Conservation (phyloP, 2,329 filamentous ascomycete genomes). For the Ceratocystis albifundus region DNA sequence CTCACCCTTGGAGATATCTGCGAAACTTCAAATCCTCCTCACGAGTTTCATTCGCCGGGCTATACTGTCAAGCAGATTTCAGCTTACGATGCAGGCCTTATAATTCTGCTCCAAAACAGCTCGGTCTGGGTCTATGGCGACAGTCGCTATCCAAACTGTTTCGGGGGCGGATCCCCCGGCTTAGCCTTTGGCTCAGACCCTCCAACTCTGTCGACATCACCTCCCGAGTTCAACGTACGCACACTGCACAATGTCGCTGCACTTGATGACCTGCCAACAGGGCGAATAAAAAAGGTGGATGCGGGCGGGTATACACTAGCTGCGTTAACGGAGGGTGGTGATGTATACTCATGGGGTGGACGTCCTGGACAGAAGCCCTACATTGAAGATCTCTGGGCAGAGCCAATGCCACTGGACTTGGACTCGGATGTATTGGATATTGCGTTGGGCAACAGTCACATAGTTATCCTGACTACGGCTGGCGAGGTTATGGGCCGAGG, state of each 20-base stretch:
- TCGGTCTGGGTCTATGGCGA: slow-evolving; percentile 47
- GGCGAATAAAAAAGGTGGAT: slow-evolving; percentile 41
- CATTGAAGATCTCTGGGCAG: slow-evolving; percentile 21
- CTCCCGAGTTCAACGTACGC: neutral
- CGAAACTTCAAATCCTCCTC: neutral
- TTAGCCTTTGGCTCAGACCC: neutral
- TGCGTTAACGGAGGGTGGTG: slow-evolving; percentile 45
- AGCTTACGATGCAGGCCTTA: slow-evolving; percentile 41
- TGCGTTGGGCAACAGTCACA: slow-evolving; percentile 47
- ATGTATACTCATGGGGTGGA: slow-evolving; percentile 52
- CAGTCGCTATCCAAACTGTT: slow-evolving; percentile 43
- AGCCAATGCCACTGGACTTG: slow-evolving; percentile 38
- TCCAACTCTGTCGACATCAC: neutral
- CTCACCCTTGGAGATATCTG: slow-evolving; percentile 1
- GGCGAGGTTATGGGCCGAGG: slow-evolving; percentile 45
- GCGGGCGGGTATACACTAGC: slow-evolving; percentile 47
- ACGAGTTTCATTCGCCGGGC: neutral
- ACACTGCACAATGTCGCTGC: neutral
- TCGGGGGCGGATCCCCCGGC: slow-evolving; percentile 32
- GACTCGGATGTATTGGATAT: slow-evolving; percentile 44
- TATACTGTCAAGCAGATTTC: slow-evolving; percentile 33
- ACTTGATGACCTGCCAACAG: slow-evolving; percentile 41
- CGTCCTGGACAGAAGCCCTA: slow-evolving; percentile 21
- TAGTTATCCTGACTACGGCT: slow-evolving; percentile 42
- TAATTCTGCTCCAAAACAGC: slow-evolving; percentile 36